These are phyloP conservation scores for Candida hungchunana DNA, from an alignment of 805 yeast species.

Conservation along the genomic window DNA sequence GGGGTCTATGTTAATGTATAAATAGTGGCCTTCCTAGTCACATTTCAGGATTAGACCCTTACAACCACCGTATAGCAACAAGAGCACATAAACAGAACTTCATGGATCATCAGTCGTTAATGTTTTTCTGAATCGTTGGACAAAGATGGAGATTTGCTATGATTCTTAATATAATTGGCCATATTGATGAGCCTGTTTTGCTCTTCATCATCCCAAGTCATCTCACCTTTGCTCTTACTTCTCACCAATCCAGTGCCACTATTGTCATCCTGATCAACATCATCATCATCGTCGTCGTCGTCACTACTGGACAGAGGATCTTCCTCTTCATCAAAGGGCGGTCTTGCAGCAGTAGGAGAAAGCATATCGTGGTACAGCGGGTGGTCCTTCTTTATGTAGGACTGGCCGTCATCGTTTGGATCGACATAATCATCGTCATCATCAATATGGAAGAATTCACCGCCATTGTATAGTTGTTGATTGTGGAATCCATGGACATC, in stretches of 20 bases:
- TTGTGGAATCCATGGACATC: conserved; percentile 20
- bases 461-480: conserved; percentile 12
- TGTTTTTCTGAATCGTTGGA: conserved; percentile 5
- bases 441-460: conserved; percentile 22
- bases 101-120: conserved; percentile 7
- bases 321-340: conserved; percentile 22
- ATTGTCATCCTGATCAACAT: conserved; percentile 30
- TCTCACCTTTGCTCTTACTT: conserved; percentile 34
- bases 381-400: conserved; percentile 58
- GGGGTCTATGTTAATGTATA: too few species aligned
- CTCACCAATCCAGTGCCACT: conserved; percentile 32
- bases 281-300: conserved; percentile 23
- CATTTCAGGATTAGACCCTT: too few species aligned
- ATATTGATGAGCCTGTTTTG: conserved; percentile 28
- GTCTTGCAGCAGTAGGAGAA: conserved; percentile 23
- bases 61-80: too few species aligned
- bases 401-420: conserved; percentile 78
- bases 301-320: conserved; percentile 20
- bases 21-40: too few species aligned
- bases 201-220: conserved; percentile 32
- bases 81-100: not conserved
- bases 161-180: conserved; percentile 28
- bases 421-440: conserved; percentile 71
- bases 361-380: conserved; percentile 46
- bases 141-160: conserved; percentile 6